phyloP scores from a whole-genome alignment of 371 early-diverging fungal genomes.

The Mortierella sp. region DNA sequence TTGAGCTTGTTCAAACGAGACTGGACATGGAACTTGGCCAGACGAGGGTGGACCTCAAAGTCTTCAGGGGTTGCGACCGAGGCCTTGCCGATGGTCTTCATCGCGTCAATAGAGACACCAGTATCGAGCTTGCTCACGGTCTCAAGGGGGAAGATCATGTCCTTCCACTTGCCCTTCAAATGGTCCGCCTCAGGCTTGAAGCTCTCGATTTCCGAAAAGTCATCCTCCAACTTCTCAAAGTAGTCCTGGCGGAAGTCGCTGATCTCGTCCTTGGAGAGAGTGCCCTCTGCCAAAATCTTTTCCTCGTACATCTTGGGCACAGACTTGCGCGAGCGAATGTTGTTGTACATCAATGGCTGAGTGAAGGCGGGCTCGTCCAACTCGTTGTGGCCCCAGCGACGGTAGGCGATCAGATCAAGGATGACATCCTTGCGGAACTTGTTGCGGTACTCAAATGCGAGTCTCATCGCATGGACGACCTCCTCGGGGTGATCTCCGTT shows the following conservation, averaged over 20 bases:
- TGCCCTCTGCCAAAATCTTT: constrained; percentile 59
- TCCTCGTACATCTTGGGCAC: constrained; percentile 87
- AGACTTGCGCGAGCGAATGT: constrained; percentile 83
- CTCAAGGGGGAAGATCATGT: constrained; percentile 65
- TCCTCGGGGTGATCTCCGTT: constrained; percentile 96
- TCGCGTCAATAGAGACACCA: constrained; percentile 60
- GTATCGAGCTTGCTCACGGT: constrained; percentile 64
- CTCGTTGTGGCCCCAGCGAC: constrained; percentile 98
- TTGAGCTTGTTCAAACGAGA: constrained; percentile 76
- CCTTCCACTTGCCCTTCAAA: constrained; percentile 77
- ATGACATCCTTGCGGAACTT: constrained; percentile 93
- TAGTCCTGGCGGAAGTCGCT: constrained; percentile 65
- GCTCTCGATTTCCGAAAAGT: constrained; percentile 64
- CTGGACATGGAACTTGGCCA: constrained; percentile 90
- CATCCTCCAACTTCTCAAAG: constrained; percentile 65
- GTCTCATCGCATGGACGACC: constrained; percentile 83
- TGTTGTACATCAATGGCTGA: constrained; percentile 96
- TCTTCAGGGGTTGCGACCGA: constrained; percentile 77
- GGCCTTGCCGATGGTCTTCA: constrained; percentile 74
- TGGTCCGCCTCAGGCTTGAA: constrained; percentile 71
- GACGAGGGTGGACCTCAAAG: constrained; percentile 83
- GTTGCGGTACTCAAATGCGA: constrained; percentile 92
- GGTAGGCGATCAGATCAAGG: constrained; percentile 92
- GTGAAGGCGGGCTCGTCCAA: constrained; percentile 97
- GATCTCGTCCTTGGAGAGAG: constrained; percentile 56